Base-by-base conservation (phyloP, 352 stramenopile genomes). In the Lagenidium giganteum region DNA sequence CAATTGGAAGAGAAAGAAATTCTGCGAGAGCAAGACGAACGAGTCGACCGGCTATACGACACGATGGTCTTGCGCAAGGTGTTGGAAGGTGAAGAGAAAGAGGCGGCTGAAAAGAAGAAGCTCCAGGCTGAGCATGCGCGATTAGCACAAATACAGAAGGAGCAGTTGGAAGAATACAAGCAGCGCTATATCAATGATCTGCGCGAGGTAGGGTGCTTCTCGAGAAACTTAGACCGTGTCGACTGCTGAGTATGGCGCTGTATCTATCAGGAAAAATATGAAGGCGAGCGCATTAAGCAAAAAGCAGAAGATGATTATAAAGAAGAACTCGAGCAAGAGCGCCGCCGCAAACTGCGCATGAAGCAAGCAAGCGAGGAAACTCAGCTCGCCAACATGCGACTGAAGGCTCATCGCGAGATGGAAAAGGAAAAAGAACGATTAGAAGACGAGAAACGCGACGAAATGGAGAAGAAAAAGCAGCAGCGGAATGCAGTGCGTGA, bases 141-240 rank as follows among this genome's bases (percentile, higher is more conserved):
- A 40, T 64, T 95, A 14, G 76, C 71, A 5, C 28, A 29, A 16
- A 67, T 70, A 18, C 83, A 95, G 47, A 78, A 84, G 43, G 44
- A 76, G 36, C 82, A 95, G 53, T 73, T 95, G 21, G 74, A 85
- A 28, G 77, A 93, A 44, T 92, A 88, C 60, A 91, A 91, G 21
- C 64, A 90, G 35, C 70, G 71, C 3, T 87, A 92, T 47, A 87
- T 95, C 27, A 61, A 56, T 16, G 59, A 76, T 30, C 66, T 95
- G 1, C 66, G 70, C 4, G 72, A 88, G 66, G 70, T 83, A 50
- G 8, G 28, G 17, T 11, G 12, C 8, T 12, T 30, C 9, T 14
- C 17, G 38, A 35, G 40, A 5, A n/a, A n/a, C n/a, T n/a, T n/a
- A n/a, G n/a, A n/a, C n/a, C n/a, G n/a, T n/a, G n/a, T n/a, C n/a